Conservation (phyloP, 805 yeast species). For the Schizosaccharomyces octosporus region DNA sequence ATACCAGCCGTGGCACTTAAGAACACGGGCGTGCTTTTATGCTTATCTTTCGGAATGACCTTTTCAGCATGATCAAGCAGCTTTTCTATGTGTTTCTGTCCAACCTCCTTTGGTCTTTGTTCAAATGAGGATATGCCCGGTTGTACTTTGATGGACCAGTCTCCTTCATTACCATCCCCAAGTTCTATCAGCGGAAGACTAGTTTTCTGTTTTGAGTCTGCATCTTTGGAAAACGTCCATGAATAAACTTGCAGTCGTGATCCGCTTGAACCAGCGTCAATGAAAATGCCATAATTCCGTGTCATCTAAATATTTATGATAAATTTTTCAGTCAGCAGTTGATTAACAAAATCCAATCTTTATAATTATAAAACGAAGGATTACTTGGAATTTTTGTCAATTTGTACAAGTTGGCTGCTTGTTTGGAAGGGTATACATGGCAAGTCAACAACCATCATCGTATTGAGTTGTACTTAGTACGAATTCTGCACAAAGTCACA, state of each 20-base stretch:
- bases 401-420: too few species aligned
- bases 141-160: conserved; percentile 45
- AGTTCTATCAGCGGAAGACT: conserved; percentile 28
- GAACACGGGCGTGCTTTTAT: conserved; percentile 54
- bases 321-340: not conserved
- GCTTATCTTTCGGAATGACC: conserved; percentile 39
- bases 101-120: conserved; percentile 27
- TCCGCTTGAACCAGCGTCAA: conserved; percentile 92
- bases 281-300: conserved; percentile 48
- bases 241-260: conserved; percentile 63
- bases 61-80: conserved; percentile 44
- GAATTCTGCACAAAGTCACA: too few species aligned
- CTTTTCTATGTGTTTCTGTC: conserved; percentile 43
- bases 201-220: conserved; percentile 7
- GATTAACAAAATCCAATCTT: too few species aligned
- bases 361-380: not conserved
- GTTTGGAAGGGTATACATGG: too few species aligned
- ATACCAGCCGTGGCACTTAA: conserved; percentile 94
- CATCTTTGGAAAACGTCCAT: conserved; percentile 34
- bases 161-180: conserved; percentile 23
- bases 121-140: conserved; percentile 69
- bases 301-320: not conserved
- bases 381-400: not conserved
- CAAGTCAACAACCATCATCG: too few species aligned
- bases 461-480: too few species aligned